phyloP scores from a whole-genome alignment of 768 basidiomycete species.

The Suillus variegatus region DNA sequence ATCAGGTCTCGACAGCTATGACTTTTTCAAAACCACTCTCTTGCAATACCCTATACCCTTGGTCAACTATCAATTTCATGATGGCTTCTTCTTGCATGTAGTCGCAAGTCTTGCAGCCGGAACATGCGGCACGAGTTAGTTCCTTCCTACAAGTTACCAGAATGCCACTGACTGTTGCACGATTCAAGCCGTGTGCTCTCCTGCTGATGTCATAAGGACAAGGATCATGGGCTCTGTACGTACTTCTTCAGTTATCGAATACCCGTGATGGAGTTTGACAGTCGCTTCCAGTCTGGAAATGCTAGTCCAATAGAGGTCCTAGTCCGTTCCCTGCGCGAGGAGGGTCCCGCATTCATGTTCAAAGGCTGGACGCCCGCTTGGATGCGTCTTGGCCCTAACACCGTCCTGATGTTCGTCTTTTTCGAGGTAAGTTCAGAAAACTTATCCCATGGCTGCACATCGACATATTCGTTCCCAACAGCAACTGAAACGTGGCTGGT shows the following conservation, averaged over 20 bases:
- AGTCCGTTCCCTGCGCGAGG: slow-evolving; percentile 60
- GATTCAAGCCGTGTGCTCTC: slow-evolving; percentile 69
- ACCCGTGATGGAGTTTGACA: slow-evolving; percentile 6
- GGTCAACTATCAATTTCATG: slow-evolving; percentile 59
- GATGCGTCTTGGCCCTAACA: slow-evolving; percentile 81
- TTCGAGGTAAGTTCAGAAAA: slow-evolving; percentile 58
- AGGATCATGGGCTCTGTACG: slow-evolving; percentile 77
- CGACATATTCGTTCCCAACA: slow-evolving; percentile 28
- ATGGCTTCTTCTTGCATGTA: slow-evolving; percentile 67
- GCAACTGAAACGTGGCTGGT: slow-evolving; percentile 76
- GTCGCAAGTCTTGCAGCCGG: slow-evolving; percentile 70
- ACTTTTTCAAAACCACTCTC: slow-evolving; percentile 68
- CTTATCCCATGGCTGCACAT: not conserved
- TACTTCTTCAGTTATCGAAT: slow-evolving; percentile 12
- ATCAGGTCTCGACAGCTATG: slow-evolving; percentile 51
- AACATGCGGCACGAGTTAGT: slow-evolving; percentile 75
- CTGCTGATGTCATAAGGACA: slow-evolving; percentile 75
- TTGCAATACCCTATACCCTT: slow-evolving; percentile 54
- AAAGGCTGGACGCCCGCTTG: slow-evolving; percentile 92
- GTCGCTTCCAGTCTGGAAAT: slow-evolving; percentile 47
- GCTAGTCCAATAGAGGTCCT: slow-evolving; percentile 53
- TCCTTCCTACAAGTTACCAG: not conserved
- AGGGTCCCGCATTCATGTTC: slow-evolving; percentile 78
- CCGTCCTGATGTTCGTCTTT: slow-evolving; percentile 82
- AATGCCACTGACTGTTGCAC: not conserved